Conservation (phyloP, 495 filamentous ascomycete genomes). For the Chaetomium tenue region DNA sequence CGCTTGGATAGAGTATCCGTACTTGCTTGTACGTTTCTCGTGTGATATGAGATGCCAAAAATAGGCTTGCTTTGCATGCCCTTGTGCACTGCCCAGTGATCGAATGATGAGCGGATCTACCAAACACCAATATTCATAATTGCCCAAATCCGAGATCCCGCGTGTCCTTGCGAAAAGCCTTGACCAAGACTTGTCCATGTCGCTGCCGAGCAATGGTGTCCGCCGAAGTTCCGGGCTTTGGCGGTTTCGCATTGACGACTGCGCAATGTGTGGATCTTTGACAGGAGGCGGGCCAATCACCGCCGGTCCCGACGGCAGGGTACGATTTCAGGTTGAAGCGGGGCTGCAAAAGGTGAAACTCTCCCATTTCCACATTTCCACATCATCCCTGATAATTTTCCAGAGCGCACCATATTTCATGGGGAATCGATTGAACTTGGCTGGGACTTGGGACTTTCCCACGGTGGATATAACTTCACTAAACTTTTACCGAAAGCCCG, state of each 20-base stretch:
- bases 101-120: not conserved
- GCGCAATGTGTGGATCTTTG: not conserved
- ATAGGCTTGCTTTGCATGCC: not conserved
- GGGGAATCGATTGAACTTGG: too few relatives aligned
- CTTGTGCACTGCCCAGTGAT: not conserved
- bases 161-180: not conserved
- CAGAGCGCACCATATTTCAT: not conserved
- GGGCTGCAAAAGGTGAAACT: conserved; percentile 6
- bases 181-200: not conserved
- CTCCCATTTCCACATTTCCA: conserved; percentile 10
- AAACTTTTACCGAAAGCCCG: too few relatives aligned
- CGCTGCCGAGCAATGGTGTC: not conserved
- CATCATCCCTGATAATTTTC: conserved; percentile 5
- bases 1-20: too few relatives aligned
- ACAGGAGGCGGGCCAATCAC: conserved; percentile 17
- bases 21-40: not conserved
- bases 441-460: too few relatives aligned
- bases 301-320: conserved; percentile 12
- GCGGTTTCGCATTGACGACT: not conserved
- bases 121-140: not conserved
- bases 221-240: not conserved
- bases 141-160: not conserved
- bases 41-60: not conserved
- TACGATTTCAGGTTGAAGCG: conserved; percentile 16
- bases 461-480: too few relatives aligned